These are phyloP conservation scores for Ophiocordyceps robertsii DNA, from an alignment of 2,329 filamentous ascomycete species.

Conservation along the genomic window DNA sequence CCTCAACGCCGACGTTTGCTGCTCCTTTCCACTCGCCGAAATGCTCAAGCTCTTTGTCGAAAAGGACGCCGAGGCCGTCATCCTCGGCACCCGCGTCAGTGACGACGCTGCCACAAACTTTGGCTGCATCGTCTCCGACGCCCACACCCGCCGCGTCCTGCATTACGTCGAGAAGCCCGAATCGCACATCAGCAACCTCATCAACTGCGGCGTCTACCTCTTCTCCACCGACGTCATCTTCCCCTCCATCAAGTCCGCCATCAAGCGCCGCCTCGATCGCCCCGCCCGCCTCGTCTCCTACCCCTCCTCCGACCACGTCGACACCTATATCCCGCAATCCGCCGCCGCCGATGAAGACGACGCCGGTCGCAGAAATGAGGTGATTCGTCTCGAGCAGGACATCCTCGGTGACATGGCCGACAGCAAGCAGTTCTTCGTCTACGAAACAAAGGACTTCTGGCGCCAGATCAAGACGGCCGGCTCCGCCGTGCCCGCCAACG, in stretches of 20 bases:
- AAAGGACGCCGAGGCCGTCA: constrained; percentile 91
- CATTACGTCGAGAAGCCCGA: constrained; percentile 99
- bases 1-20: constrained; percentile 96
- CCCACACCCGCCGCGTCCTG: constrained; percentile 85
- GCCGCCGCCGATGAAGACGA: constrained; percentile 48
- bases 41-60: constrained; percentile 93
- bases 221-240: constrained; percentile 95
- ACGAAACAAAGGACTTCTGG: constrained; percentile 99
- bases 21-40: constrained; percentile 88
- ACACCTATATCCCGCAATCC: constrained; percentile 41
- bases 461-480: constrained; percentile 99
- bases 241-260: constrained; percentile 84
- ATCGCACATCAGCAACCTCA: constrained; percentile 92
- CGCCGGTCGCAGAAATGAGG: constrained; percentile 67
- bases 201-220: constrained; percentile 98
- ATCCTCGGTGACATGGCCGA: constrained; percentile 92
- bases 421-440: constrained; percentile 94
- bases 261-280: constrained; percentile 87
- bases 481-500: constrained; percentile 91
- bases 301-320: constrained; percentile 87
- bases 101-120: constrained; percentile 93
- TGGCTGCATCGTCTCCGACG: constrained; percentile 91
- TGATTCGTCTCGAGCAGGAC: constrained; percentile 92
- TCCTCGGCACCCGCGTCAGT: constrained; percentile 80
- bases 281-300: constrained; percentile 79